Evolutionary conservation across 2,329 filamentous ascomycete genomes (phyloP), one percentile per base, ranked within the genome.

Genomic region (Alternaria arborescens): DNA sequence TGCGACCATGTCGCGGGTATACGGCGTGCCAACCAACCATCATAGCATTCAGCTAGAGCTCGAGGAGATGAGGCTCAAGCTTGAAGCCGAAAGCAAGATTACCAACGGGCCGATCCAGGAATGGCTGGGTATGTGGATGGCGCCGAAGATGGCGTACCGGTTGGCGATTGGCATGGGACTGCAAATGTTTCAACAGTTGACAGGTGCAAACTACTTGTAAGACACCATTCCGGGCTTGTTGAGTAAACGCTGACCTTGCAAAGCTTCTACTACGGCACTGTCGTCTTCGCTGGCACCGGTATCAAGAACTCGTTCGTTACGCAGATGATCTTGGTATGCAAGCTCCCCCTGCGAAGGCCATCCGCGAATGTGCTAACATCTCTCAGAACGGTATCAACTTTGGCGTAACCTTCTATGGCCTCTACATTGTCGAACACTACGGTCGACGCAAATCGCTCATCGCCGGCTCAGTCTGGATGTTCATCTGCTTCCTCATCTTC

Each of bases 161-260:
- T 86, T 87, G 1, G 52, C 85, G 0, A 80, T 91, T 0, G 89
- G 89, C 20, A 85, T 90, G 48, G 75, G 81, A 10, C 82, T 91
- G 7, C 87, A 90, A 76, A 84, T 86, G 51, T 85, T 88, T 14
- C 88, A 91, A 75, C 89, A 91, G 73, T 80, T 91, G 7, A 90
- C 88, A 2, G 89, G 89, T 20, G 64, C 66, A 12, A 62, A 69
- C 14, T 89, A 87, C 78, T 65, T 66, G 57, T 60, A 40, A 44
- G 58, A 18, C 16, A 8, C 8, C 11, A 5, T 6, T 8, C 14
- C 12, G n/a, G 3, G 8, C 2, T 12, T 14, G 2, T 4, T 12
- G 12, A 36, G 10, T 12, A 11, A 1, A 40, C 16, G 14, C 40
- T 60, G 16, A 60, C 40, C 32, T n/a, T 26, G 8, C 3, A 26